Conservation (phyloP, 768 basidiomycete genomes). For the Auriscalpium vulgare region DNA sequence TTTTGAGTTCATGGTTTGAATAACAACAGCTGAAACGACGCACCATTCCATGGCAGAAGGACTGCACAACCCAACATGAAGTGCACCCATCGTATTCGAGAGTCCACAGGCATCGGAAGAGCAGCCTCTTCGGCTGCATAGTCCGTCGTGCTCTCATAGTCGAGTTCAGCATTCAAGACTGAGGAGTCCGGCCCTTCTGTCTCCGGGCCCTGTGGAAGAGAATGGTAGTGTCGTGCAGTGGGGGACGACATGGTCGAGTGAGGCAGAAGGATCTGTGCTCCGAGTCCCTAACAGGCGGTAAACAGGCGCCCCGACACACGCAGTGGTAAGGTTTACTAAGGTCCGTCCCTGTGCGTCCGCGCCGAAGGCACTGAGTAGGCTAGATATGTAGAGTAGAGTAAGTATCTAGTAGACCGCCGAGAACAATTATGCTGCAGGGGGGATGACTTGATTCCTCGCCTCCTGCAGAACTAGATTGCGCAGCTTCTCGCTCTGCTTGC, state of each 20-base stretch:
- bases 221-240: not conserved
- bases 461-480: constrained; percentile 22
- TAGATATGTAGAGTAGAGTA: not conserved
- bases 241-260: too few species aligned
- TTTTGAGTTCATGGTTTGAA: not conserved
- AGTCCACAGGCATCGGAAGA: constrained; percentile 25
- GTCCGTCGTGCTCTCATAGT: constrained; percentile 4
- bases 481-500: constrained; percentile 21
- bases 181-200: constrained; percentile 1
- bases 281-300: too few species aligned
- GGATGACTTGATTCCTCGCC: constrained; percentile 25
- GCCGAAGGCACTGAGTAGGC: too few species aligned
- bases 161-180: constrained; percentile 2
- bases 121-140: not conserved
- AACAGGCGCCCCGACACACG: too few species aligned
- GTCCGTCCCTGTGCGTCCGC: too few species aligned
- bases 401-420: not conserved
- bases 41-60: constrained; percentile 88
- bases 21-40: constrained; percentile 12
- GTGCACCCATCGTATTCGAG: constrained; percentile 51
- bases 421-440: not conserved
- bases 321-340: too few species aligned
- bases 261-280: too few species aligned
- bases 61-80: constrained; percentile 74
- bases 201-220: constrained; percentile 8